Evolutionary conservation across 2,329 filamentous ascomycete genomes (phyloP).

Genomic region (Ophiostoma perfectum): DNA sequence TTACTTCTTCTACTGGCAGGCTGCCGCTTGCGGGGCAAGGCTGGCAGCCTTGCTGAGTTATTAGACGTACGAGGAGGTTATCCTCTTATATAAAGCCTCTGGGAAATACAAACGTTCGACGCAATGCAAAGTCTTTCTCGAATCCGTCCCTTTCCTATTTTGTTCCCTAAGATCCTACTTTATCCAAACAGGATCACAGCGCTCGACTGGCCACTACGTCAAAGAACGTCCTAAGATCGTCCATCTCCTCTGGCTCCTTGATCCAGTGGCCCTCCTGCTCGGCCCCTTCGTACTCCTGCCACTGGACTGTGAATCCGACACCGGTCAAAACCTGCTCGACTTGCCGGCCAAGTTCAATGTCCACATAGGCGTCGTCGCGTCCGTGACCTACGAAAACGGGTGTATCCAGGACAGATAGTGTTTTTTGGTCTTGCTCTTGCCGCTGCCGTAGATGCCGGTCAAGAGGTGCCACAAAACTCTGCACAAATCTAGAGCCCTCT

Average conservation of each 20-base stretch:
- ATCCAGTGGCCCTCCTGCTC: slow-evolving; percentile 24
- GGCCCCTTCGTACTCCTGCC: slow-evolving; percentile 20
- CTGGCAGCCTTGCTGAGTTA: too few species aligned
- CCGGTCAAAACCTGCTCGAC: background rate
- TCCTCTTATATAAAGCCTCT: too few species aligned
- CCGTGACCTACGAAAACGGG: slow-evolving; percentile 23
- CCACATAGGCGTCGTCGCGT: slow-evolving; percentile 22
- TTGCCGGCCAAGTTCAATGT: slow-evolving; percentile 17
- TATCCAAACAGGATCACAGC: background rate
- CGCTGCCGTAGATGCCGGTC: background rate
- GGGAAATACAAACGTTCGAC: too few species aligned
- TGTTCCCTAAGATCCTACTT: too few species aligned
- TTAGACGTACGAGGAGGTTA: too few species aligned
- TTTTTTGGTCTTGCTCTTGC: background rate
- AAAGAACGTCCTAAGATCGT: slow-evolving; percentile 17
- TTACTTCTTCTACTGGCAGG: too few species aligned
- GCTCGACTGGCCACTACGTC: background rate
- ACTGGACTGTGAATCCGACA: slow-evolving; percentile 18
- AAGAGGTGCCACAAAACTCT: background rate
- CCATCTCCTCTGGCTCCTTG: slow-evolving; percentile 22
- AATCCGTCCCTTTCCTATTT: too few species aligned
- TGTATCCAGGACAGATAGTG: background rate
- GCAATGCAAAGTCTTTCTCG: too few species aligned
- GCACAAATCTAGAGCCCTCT: background rate
- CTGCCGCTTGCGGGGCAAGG: too few species aligned